These are phyloP conservation scores for Trichophaea hybrida DNA, from an alignment of 2,329 filamentous ascomycete genomes.

Conservation along the genomic window DNA sequence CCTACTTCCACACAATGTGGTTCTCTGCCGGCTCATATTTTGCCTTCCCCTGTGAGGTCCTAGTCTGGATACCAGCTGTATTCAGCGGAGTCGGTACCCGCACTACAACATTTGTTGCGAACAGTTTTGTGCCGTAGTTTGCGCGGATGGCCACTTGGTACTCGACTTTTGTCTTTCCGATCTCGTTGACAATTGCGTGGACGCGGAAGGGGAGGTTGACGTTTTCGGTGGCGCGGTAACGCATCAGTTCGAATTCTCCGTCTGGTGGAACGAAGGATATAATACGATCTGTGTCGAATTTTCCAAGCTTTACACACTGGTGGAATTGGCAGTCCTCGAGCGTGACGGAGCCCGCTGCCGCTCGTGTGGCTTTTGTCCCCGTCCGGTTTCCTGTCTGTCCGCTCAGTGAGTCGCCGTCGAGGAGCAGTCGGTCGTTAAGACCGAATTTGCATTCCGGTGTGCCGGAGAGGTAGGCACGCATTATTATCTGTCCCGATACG, in stretches of 20 bases:
- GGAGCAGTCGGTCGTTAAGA: conserved; percentile 80
- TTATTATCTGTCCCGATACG: conserved; percentile 93
- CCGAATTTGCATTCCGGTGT: conserved; percentile 99
- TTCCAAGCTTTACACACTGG: conserved; percentile 93
- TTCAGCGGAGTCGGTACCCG: conserved; percentile 93
- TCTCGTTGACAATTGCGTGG: conserved; percentile 93
- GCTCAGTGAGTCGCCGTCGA: conserved; percentile 52
- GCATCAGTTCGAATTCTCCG: conserved; percentile 97
- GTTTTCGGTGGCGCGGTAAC: conserved; percentile 94
- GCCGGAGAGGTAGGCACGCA: conserved; percentile 92
- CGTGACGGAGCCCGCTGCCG: conserved; percentile 86
- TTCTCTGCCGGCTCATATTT: conserved; percentile 98
- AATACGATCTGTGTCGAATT: conserved; percentile 91
- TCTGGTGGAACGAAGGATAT: conserved; percentile 95
- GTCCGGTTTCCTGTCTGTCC: conserved; percentile 34
- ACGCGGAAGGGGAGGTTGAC: conserved; percentile 98
- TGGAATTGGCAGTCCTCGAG: conserved; percentile 98
- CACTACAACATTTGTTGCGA: conserved; percentile 89
- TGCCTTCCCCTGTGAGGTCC: conserved; percentile 88
- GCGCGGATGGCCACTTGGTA: conserved; percentile 96
- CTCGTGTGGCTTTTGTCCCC: conserved; percentile 80
- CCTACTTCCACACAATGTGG: conserved; percentile 84
- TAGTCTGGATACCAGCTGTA: conserved; percentile 82
- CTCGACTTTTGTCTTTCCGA: conserved; percentile 93
- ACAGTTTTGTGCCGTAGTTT: conserved; percentile 91